Percentiles rank a stretch among this genome's conserved stretches.
Evolutionary conservation across 2,329 filamentous ascomycete genomes (phyloP).

Genomic region (Beauveria sp.): DNA sequence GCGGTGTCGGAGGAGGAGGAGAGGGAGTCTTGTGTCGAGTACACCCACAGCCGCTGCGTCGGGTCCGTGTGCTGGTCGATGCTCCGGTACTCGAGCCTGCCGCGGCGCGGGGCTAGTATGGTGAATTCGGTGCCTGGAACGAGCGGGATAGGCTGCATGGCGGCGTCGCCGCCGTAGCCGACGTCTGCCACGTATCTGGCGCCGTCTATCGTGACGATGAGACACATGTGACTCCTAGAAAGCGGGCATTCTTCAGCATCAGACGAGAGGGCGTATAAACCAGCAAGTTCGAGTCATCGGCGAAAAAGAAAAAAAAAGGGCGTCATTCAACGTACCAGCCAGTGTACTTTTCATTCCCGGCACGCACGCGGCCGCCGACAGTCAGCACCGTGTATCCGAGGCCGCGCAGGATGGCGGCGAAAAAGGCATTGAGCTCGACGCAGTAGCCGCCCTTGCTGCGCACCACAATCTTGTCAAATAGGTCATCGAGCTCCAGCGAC

Average conservation of each 20-base stretch:
- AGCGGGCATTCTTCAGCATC: too few species aligned
- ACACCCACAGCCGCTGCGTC: conserved; percentile 32
- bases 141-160: conserved; percentile 26
- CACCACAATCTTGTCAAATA: conserved; percentile 39
- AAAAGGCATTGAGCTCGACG: conserved; percentile 42
- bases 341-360: conserved; percentile 14
- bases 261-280: neutral
- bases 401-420: conserved; percentile 38
- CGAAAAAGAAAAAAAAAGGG: neutral
- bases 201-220: conserved; percentile 46
- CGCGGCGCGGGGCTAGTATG: conserved; percentile 36
- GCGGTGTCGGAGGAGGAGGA: conserved; percentile 19
- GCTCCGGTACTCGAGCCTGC: conserved; percentile 33
- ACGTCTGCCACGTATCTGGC: conserved; percentile 48
- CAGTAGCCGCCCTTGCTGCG: conserved; percentile 43
- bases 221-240: conserved; percentile 49
- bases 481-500: conserved; percentile 30
- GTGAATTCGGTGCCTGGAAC: conserved; percentile 17
- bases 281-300: neutral
- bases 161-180: conserved; percentile 47
- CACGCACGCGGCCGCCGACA: conserved; percentile 36
- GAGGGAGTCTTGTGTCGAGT: conserved; percentile 26
- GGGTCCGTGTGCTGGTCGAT: conserved; percentile 26
- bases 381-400: conserved; percentile 44
- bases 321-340: conserved; percentile 19